phyloP scores from a whole-genome alignment of 441 rosid genomes.

The Syzygium syzygioides region DNA sequence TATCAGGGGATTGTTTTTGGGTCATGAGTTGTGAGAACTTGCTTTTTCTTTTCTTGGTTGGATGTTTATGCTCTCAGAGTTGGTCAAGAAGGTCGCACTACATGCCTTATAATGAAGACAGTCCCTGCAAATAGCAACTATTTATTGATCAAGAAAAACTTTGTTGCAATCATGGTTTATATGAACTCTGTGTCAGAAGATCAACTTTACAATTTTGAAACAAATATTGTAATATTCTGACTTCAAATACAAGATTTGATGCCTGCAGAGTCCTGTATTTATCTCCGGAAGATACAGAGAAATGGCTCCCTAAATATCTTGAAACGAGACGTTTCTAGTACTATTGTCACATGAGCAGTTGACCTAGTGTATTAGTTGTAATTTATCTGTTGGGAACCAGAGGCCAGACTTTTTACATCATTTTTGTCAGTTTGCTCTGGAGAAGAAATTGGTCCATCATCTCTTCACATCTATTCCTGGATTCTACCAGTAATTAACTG shows the following conservation, averaged over 20 bases:
- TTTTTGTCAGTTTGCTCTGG: not conserved
- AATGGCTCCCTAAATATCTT: not conserved
- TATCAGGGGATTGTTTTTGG: not conserved
- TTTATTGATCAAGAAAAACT: not conserved
- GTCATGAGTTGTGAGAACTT: not conserved
- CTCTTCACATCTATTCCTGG: not conserved
- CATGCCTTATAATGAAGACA: not conserved
- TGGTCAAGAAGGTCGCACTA: not conserved
- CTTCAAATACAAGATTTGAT: not conserved
- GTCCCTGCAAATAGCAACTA: not conserved
- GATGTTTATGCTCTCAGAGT: not conserved
- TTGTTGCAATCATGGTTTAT: not conserved
- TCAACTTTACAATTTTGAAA: not conserved
- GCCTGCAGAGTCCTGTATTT: not conserved
- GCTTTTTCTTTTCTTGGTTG: not conserved
- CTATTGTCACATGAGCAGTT: not conserved
- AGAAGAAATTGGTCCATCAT: not conserved
- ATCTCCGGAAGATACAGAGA: not conserved
- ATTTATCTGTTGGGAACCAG: not conserved
- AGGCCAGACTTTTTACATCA: not conserved
- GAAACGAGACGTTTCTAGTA: not conserved
- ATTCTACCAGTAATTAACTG: not conserved
- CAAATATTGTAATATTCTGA: not conserved
- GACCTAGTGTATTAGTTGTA: not conserved
- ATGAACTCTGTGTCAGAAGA: not conserved